Conservation (phyloP, 2,329 filamentous ascomycete species). For the Ceratocystis destructans region DNA sequence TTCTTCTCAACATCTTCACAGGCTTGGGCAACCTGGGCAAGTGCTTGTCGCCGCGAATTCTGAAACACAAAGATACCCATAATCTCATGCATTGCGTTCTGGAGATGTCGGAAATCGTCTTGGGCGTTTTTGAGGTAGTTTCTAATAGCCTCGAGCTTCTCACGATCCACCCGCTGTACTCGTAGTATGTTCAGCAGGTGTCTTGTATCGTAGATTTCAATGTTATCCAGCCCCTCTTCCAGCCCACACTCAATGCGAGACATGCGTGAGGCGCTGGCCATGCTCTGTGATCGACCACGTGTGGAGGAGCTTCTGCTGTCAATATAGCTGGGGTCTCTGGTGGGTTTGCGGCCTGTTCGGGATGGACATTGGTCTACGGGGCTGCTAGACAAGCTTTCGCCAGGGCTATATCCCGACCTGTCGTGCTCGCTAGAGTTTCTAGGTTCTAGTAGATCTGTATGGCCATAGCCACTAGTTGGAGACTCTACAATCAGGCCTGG, state of each 20-base stretch:
- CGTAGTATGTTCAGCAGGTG: slow-evolving; percentile 57
- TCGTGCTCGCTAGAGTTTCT: background rate
- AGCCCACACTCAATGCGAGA: slow-evolving; percentile 34
- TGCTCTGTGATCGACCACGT: slow-evolving; percentile 6
- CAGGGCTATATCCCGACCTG: background rate
- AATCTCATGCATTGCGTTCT: slow-evolving; percentile 66
- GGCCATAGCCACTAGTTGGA: background rate
- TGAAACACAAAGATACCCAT: slow-evolving; percentile 86
- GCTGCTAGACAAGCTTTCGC: background rate
- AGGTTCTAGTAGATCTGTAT: background rate
- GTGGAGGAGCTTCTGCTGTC: slow-evolving; percentile 9
- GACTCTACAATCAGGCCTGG: slow-evolving; percentile 22
- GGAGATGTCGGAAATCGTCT: slow-evolving; percentile 56
- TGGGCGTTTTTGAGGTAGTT: slow-evolving; percentile 56
- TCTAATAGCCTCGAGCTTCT: slow-evolving; percentile 74
- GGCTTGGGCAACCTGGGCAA: slow-evolving; percentile 54
- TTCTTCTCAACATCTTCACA: slow-evolving; percentile 35
- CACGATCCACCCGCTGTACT: slow-evolving; percentile 65
- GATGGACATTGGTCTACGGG: background rate
- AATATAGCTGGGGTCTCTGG: background rate
- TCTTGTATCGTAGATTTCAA: slow-evolving; percentile 44
- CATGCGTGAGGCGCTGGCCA: slow-evolving; percentile 18
- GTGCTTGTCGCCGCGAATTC: slow-evolving; percentile 62
- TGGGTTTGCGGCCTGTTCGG: background rate
- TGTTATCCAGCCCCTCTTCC: slow-evolving; percentile 37